These are phyloP conservation scores for Prosopis cineraria DNA, from an alignment of 306 rosid species.

Conservation along the genomic window DNA sequence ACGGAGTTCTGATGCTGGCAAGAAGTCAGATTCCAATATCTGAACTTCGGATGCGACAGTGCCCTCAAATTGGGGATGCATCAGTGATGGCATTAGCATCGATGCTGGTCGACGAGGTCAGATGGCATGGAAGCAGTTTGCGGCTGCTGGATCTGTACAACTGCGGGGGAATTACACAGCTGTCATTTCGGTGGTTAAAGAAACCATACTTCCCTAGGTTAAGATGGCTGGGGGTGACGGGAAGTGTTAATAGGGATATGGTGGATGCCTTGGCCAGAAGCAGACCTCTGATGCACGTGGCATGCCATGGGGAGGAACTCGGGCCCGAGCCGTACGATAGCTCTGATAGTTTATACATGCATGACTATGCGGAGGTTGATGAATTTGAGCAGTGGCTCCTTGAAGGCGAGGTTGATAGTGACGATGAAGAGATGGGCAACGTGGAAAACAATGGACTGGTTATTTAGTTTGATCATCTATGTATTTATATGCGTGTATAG, in stretches of 20 bases:
- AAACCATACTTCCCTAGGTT: conserved; percentile 94
- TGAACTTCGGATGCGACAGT: conserved; percentile 81
- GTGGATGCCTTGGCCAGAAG: conserved; percentile 86
- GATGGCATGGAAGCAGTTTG: conserved; percentile 73
- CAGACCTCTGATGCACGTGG: conserved; percentile 84
- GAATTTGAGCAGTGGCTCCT: conserved; percentile 87
- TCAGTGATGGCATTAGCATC: conserved; percentile 92
- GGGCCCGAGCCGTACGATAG: conserved; percentile 68
- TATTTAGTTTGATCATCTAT: conserved; percentile 23
- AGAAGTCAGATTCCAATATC: conserved; percentile 61
- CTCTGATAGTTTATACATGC: conserved; percentile 54
- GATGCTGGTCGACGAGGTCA: conserved; percentile 73
- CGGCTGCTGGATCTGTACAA: conserved; percentile 79
- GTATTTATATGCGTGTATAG: background rate
- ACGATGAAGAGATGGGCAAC: conserved; percentile 72
- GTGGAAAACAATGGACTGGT: conserved; percentile 50
- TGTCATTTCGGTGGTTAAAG: conserved; percentile 85
- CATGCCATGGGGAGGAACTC: conserved; percentile 83
- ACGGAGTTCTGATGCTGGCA: conserved; percentile 66
- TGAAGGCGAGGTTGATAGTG: conserved; percentile 59
- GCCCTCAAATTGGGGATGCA: conserved; percentile 82
- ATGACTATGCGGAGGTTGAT: conserved; percentile 75
- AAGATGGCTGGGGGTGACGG: conserved; percentile 89
- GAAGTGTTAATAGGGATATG: conserved; percentile 72
- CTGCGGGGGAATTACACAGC: conserved; percentile 85